Percentiles rank a stretch among this genome's conserved stretches.
Conservation (phyloP, 208 protist species). For the Trypanosoma rangeli region DNA sequence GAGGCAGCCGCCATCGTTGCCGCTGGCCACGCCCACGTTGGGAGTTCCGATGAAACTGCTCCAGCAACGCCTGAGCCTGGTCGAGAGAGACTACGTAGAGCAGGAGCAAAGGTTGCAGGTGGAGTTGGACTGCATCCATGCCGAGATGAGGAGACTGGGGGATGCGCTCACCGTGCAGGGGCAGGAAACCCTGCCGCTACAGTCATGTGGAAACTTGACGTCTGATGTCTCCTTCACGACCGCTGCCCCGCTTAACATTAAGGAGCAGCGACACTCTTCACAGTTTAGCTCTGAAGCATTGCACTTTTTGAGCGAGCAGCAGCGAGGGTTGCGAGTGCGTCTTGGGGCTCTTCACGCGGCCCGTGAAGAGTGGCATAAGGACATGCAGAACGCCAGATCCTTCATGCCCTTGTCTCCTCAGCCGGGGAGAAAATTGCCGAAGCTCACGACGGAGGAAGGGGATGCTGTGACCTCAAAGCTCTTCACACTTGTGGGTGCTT, state of each 20-base stretch:
- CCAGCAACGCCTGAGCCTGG: slow-evolving; percentile 10
- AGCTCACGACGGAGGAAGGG: background rate
- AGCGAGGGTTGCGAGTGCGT: slow-evolving; percentile 17
- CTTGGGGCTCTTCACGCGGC: slow-evolving; percentile 29
- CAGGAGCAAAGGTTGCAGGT: slow-evolving; percentile 21
- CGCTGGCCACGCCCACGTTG: background rate
- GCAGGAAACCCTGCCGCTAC: slow-evolving; percentile 4
- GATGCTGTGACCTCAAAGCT: slow-evolving; percentile 19
- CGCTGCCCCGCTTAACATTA: background rate
- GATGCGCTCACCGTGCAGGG: slow-evolving; percentile 2
- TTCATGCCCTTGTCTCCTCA: background rate
- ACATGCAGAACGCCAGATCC: slow-evolving; percentile 10
- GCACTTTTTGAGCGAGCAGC: slow-evolving; percentile 31
- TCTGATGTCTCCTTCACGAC: background rate
- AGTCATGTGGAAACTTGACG: background rate
- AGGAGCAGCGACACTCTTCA: background rate
- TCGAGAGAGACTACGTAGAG: slow-evolving; percentile 17
- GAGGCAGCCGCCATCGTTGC: background rate
- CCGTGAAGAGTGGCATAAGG: slow-evolving; percentile 34
- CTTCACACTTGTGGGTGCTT: slow-evolving; percentile 16
- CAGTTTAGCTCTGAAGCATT: slow-evolving; percentile 33
- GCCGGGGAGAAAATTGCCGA: background rate
- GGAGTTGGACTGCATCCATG: slow-evolving; percentile 20
- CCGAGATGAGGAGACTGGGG: slow-evolving; percentile 5
- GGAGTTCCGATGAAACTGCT: slow-evolving; percentile 15